A percentile compares a stretch with the other conserved stretches of the same genome.
These are phyloP conservation scores for Pythium rhizo-oryzae DNA, from an alignment of 352 stramenopile species.

Conservation along the genomic window DNA sequence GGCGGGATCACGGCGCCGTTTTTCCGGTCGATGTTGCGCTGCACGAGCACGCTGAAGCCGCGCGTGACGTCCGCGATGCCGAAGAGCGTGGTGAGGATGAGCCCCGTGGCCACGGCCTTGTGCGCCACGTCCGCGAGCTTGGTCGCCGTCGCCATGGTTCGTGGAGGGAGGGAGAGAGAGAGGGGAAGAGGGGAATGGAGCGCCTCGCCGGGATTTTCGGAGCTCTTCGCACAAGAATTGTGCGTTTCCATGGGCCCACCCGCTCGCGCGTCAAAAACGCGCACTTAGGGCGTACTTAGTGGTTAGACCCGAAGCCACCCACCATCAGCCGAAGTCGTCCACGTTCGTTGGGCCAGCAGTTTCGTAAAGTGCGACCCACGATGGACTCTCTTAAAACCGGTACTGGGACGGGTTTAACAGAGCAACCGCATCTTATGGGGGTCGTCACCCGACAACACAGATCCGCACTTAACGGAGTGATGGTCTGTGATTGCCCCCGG, in stretches of 20 bases:
- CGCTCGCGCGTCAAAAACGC: no score
- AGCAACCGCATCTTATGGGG: not conserved
- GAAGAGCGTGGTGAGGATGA: conserved; percentile 68
- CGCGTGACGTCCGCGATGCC: conserved; percentile 75
- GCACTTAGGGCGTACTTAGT: not conserved
- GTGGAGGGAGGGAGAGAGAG: not conserved
- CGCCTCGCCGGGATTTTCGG: not conserved
- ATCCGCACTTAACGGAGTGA: conserved; percentile 4
- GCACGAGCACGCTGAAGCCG: conserved; percentile 78
- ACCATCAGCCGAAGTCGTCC: conserved; percentile 3
- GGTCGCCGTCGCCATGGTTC: conserved; percentile 36
- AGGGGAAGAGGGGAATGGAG: not conserved
- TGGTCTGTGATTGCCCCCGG: conserved; percentile 16
- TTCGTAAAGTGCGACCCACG: not conserved
- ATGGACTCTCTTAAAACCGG: not conserved
- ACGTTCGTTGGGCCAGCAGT: conserved; percentile 4
- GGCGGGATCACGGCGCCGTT: conserved; percentile 13
- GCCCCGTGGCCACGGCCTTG: conserved; percentile 80
- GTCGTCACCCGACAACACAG: not conserved
- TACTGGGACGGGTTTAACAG: not conserved
- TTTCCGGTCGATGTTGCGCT: conserved; percentile 77
- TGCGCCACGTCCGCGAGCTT: conserved; percentile 75
- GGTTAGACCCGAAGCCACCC: not conserved
- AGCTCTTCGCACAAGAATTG: not conserved
- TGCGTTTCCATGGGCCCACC: conserved; percentile 15